Percentiles rank a stretch among this genome's conserved stretches.
These are phyloP conservation scores for Glaciozyma martinii DNA, from an alignment of 768 basidiomycete species.

Conservation along the genomic window DNA sequence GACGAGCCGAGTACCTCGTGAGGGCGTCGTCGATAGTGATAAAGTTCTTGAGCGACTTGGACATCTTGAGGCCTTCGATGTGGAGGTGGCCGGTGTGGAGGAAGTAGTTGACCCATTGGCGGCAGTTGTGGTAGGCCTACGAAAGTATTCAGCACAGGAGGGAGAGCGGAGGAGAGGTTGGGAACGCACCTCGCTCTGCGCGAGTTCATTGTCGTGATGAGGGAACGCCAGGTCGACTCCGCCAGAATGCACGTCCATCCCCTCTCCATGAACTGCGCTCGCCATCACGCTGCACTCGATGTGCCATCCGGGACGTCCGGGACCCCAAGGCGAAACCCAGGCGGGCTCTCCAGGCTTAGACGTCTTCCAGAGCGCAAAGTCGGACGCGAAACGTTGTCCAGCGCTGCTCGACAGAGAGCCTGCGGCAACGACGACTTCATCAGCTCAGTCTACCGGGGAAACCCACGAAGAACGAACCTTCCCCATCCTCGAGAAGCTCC, in stretches of 20 bases:
- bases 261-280: slow-evolving; percentile 72
- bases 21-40: slow-evolving; percentile 92
- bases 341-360: slow-evolving; percentile 92
- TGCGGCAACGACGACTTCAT: slow-evolving; percentile 30
- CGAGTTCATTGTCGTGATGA: slow-evolving; percentile 98
- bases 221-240: slow-evolving; percentile 97
- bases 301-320: slow-evolving; percentile 95
- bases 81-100: slow-evolving; percentile 96
- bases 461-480: slow-evolving; percentile 51
- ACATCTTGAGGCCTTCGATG: slow-evolving; percentile 98
- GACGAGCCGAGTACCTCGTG: slow-evolving; percentile 68
- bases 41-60: slow-evolving; percentile 97
- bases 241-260: slow-evolving; percentile 96
- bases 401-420: slow-evolving; percentile 52
- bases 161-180: neutral
- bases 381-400: slow-evolving; percentile 69
- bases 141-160: no score
- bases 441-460: neutral
- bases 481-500: slow-evolving; percentile 79
- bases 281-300: slow-evolving; percentile 99
- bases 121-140: slow-evolving; percentile 85
- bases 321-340: slow-evolving; percentile 94
- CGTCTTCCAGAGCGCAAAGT: slow-evolving; percentile 97
- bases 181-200: slow-evolving; percentile 71
- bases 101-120: slow-evolving; percentile 97